Evolutionary conservation across 2,329 filamentous ascomycete genomes (phyloP), one percentile per base, ranked within the genome.

Genomic region (Pseudocercospora musae): DNA sequence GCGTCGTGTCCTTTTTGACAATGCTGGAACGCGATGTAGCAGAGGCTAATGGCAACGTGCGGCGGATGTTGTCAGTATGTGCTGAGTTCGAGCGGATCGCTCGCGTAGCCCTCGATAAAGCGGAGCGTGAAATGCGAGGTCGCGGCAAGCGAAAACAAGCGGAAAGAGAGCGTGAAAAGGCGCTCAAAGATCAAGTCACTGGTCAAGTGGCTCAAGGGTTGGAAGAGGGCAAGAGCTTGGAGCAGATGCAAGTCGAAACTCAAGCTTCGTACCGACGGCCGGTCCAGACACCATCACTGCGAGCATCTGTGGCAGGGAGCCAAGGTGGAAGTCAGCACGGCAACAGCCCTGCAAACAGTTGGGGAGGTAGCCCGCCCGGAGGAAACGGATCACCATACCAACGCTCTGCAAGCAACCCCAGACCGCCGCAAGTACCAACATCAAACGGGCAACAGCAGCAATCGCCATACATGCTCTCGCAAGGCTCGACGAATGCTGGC

Each of bases 1-100:
- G 94, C 7, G 95, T 99, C 0, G 93, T 98, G 59, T 92, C 88
- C 48, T 99, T 98, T 76, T 79, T 99, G 33, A 92, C 90, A 3
- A 93, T 91, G 77, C 83, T 99, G 11, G 90, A 90, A n/a, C 86
- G 89, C 37, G 94, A 98, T 70, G 65, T 71, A 21, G 65, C 66
- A 13, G 75, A 76, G 58, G 67, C 70, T 1, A 95, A 93, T 62
- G 91, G 92, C 46, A 93, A 91, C 70, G 91, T 98, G 4, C 91
- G 92, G 74, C 90, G 95, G 55, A 98, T 98, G 92, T 85, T 97
- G 18, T 89, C 89, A 23, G 89, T 98, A 0, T 98, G 94, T 76
- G 87, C 91, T n/a, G 95, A 99, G 72, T 99, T 99, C 70, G 93
- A 96, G 75, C 87, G 95, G 62, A 97, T 99, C 67, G 92, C 92